These are phyloP conservation scores for Eragrostis nindensis DNA, from an alignment of 176 grass and related monocot genomes.

Conservation along the genomic window DNA sequence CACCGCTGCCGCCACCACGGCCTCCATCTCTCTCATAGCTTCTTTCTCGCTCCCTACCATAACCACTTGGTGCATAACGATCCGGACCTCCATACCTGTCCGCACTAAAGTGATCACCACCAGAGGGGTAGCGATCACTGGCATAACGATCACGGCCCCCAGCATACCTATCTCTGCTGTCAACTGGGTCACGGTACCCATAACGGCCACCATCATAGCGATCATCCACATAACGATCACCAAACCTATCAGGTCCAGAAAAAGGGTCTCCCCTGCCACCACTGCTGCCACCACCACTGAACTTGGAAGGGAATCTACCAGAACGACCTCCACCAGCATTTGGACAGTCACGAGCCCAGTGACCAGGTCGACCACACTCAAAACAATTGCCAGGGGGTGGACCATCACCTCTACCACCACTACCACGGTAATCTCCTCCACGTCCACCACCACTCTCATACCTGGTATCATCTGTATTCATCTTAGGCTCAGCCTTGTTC, in stretches of 20 bases:
- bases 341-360: conserved; percentile 75
- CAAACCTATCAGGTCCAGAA: conserved; percentile 63
- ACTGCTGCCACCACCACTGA: conserved; percentile 48
- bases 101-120: conserved; percentile 51
- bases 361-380: conserved; percentile 70
- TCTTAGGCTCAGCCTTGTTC: conserved; percentile 76
- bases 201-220: conserved; percentile 65
- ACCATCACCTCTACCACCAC: conserved; percentile 59
- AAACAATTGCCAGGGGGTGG: conserved; percentile 76
- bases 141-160: conserved; percentile 59
- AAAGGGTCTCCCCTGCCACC: conserved; percentile 64
- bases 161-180: conserved; percentile 61
- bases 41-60: conserved; percentile 62
- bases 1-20: conserved; percentile 25
- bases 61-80: conserved; percentile 51
- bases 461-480: conserved; percentile 57
- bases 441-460: conserved; percentile 53
- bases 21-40: conserved; percentile 59
- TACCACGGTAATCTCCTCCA: conserved; percentile 57
- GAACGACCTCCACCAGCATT: conserved; percentile 54
- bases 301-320: conserved; percentile 51
- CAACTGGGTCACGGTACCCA: conserved; percentile 62
- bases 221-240: conserved; percentile 63
- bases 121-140: conserved; percentile 51
- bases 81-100: conserved; percentile 64